A percentile compares a stretch with the other conserved stretches of the same genome.
These are phyloP conservation scores for Pittosporum tobira DNA, from an alignment of 129 eudicot species.

Conservation along the genomic window DNA sequence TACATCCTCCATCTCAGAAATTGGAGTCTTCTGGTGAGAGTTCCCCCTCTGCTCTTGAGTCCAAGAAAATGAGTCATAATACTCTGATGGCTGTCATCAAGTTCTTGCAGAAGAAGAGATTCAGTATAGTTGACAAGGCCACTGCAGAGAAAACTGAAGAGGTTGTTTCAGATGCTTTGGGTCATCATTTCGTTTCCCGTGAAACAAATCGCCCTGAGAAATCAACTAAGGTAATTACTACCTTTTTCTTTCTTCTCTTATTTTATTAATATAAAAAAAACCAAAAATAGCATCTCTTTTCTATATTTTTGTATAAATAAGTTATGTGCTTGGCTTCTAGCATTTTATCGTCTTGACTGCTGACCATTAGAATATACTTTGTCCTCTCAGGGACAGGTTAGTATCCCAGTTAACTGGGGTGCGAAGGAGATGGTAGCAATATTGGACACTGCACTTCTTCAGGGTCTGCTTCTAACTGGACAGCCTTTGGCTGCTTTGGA, in stretches of 20 bases:
- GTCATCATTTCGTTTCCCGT: conserved; percentile 42
- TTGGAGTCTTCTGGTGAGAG: conserved; percentile 56
- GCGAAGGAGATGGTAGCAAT: conserved; percentile 82
- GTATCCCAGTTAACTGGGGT: conserved; percentile 49
- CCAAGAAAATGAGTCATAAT: conserved; percentile 86
- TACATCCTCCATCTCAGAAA: conserved; percentile 26
- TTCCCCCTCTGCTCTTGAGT: conserved; percentile 45
- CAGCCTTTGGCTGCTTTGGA: conserved; percentile 67
- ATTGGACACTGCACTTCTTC: conserved; percentile 88
- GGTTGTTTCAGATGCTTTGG: conserved; percentile 88
- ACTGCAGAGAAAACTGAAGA: conserved; percentile 96
- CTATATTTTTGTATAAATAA: neutral
- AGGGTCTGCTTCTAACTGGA: conserved; percentile 80
- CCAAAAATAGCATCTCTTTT: no score
- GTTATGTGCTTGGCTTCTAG: neutral
- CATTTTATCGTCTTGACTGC: neutral
- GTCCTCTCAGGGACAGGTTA: conserved; percentile 58
- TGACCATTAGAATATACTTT: neutral
- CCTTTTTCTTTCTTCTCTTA: neutral
- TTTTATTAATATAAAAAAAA: no score
- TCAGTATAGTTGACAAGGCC: conserved; percentile 76
- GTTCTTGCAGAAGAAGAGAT: conserved; percentile 80
- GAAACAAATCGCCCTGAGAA: conserved; percentile 44
- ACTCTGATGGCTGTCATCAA: conserved; percentile 83
- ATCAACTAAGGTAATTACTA: conserved; percentile 48